Conservation (phyloP, 345 rosid species). For the Ceriops decandra region DNA sequence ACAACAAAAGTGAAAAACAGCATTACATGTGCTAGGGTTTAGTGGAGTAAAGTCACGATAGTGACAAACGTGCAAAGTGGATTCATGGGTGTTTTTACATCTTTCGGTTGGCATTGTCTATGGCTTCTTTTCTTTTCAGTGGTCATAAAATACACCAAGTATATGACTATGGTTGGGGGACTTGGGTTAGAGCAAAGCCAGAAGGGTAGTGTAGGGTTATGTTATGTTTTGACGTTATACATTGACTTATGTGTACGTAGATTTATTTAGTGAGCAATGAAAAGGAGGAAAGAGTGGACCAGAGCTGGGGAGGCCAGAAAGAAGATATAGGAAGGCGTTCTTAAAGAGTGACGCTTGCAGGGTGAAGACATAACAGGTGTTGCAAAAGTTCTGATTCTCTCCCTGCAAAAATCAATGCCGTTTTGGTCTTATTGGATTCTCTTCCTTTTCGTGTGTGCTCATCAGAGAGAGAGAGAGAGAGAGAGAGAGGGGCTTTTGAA, state of each 20-base stretch:
- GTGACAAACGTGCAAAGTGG: conserved; percentile 41
- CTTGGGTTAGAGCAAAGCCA: not conserved
- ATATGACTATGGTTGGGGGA: conserved; percentile 29
- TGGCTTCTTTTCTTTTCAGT: not conserved
- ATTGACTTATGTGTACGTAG: not conserved
- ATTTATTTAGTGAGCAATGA: conserved; percentile 6
- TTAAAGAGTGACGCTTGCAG: conserved; percentile 67
- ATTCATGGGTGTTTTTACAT: conserved; percentile 24
- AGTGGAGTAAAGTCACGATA: not conserved
- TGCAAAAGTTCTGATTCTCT: conserved; percentile 62
- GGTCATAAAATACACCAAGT: not conserved
- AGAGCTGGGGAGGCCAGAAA: not conserved
- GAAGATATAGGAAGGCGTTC: conserved; percentile 16
- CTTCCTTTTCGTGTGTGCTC: conserved; percentile 14
- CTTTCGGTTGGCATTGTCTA: not conserved
- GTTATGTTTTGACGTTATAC: too few relatives aligned
- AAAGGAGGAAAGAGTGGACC: not conserved
- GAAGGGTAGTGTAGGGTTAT: too few relatives aligned
- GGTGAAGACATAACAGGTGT: conserved; percentile 60
- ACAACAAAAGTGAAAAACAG: not conserved
- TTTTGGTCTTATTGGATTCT: conserved; percentile 25
- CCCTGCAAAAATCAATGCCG: conserved; percentile 63
- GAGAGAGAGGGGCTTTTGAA: too few relatives aligned
- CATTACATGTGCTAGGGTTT: conserved; percentile 33
- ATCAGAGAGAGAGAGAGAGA: not conserved